These are phyloP conservation scores for Claviceps sp. DNA, from an alignment of 2,329 filamentous ascomycete genomes.

Conservation along the genomic window DNA sequence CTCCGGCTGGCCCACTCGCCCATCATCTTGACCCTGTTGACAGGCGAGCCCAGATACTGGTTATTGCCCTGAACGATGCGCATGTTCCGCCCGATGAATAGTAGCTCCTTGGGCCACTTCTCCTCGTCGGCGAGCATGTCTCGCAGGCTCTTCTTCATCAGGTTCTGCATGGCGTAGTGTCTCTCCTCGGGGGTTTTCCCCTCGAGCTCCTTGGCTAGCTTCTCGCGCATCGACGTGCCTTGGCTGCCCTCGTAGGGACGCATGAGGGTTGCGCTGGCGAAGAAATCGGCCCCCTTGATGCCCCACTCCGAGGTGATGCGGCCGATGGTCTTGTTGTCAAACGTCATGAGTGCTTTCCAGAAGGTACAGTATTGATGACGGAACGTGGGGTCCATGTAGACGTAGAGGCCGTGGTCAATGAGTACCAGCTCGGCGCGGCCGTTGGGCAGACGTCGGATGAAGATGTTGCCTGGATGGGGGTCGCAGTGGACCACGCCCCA, in stretches of 20 bases:
- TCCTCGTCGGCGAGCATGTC: conserved; percentile 71
- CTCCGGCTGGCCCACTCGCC: conserved; percentile 79
- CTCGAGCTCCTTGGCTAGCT: conserved; percentile 52
- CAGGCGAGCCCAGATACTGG: conserved; percentile 76
- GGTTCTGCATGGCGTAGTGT: conserved; percentile 79
- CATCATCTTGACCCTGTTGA: conserved; percentile 89
- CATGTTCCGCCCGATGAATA: conserved; percentile 86
- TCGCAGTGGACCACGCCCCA: conserved; percentile 95
- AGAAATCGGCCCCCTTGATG: conserved; percentile 76
- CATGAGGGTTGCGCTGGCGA: conserved; percentile 82
- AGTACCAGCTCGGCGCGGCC: conserved; percentile 85
- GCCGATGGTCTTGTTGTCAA: conserved; percentile 71
- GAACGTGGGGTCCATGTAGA: conserved; percentile 75
- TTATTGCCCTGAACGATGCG: conserved; percentile 91
- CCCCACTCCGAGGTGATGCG: conserved; percentile 72
- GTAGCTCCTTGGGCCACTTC: conserved; percentile 79
- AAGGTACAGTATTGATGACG: conserved; percentile 76
- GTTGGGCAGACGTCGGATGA: conserved; percentile 71
- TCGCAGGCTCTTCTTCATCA: conserved; percentile 55
- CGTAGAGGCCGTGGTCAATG: conserved; percentile 94
- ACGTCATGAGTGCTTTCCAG: conserved; percentile 88
- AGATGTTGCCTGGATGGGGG: conserved; percentile 94
- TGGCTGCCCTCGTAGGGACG: conserved; percentile 82
- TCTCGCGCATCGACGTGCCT: conserved; percentile 41
- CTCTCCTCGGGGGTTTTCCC: conserved; percentile 51